Conservation (phyloP, 352 stramenopile genomes). For the Peronospora tabacina region DNA sequence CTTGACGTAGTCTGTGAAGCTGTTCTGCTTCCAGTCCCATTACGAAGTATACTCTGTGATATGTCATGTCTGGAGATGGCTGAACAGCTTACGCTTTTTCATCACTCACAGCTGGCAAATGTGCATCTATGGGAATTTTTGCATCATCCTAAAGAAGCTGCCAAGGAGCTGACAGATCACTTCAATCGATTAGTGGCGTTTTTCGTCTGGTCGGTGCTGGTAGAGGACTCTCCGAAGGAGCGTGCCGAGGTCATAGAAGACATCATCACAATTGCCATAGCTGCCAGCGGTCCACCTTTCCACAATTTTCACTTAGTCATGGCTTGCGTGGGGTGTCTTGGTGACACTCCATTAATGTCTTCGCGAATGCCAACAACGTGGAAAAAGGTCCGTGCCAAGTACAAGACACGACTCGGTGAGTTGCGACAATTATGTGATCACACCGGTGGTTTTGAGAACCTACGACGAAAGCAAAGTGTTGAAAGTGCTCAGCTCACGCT, state of each 20-base stretch:
- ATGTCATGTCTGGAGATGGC: constrained; percentile 47
- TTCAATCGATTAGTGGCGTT: constrained; percentile 64
- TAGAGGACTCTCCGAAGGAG: constrained; percentile 59
- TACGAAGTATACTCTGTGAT: constrained; percentile 45
- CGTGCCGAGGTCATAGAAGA: constrained; percentile 62
- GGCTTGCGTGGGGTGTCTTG: constrained; percentile 64
- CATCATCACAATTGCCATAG: constrained; percentile 57
- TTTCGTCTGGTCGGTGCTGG: constrained; percentile 67
- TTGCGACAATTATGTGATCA: constrained; percentile 62
- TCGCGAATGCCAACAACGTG: constrained; percentile 58
- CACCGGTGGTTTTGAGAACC: constrained; percentile 58
- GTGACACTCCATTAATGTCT: constrained; percentile 61
- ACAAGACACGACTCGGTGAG: constrained; percentile 56
- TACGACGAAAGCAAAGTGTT: constrained; percentile 45
- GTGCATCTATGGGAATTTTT: constrained; percentile 57
- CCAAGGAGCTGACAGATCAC: constrained; percentile 46
- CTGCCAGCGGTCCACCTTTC: constrained; percentile 33
- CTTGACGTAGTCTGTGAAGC: constrained; percentile 41
- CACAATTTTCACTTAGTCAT: constrained; percentile 80
- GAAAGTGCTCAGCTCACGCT: constrained; percentile 24
- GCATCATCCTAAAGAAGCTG: constrained; percentile 33
- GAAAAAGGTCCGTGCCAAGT: constrained; percentile 61
- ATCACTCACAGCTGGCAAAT: constrained; percentile 41
- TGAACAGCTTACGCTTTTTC: constrained; percentile 59
- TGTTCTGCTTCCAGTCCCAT: constrained; percentile 26